Evolutionary conservation across 2,329 filamentous ascomycete genomes (phyloP), one percentile per base, ranked within the genome.

Genomic region (Pseudocercospora fijiensis): DNA sequence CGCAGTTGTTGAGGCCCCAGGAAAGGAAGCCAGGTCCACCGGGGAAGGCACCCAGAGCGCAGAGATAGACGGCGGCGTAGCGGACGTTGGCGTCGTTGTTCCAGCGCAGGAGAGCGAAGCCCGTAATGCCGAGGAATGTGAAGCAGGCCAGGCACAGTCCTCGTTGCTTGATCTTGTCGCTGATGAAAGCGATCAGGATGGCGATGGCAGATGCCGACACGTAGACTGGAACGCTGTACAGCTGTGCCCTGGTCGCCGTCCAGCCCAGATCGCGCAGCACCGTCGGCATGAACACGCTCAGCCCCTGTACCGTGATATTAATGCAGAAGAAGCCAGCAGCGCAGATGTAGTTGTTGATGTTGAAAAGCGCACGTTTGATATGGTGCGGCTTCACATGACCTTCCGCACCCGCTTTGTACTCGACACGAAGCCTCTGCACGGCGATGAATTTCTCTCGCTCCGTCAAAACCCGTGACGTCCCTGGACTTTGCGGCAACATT

Each of bases 251-350:
- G 56, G 88, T 85, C 16, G 82, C 79, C 62, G 77, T 81, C 74
- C 88, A 90, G n/a, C 85, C 83, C 4, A 91, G 82, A 5, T 88
- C 89, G 63, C 82, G 78, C 33, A 91, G 88, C 20, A 72, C 64
- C 0, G 88, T 89, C 0, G 76, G 78, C 20, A 80, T 70, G 69
- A 78, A 79, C 3, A 80, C 69, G 1, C 76, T 74, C 52, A 80
- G 75, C 20, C 75, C 77, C 67, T 80, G 79, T 10, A 87, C 84
- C 0, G 84, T 86, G 69, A 87, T 82, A 74, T 87, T 86, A 76
- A 85, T 83, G 69, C 82, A 77, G 76, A 86, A 85, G 78, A 86
- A 86, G 6, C 84, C 84, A 4, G 81, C 70, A 1, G 83, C 84
- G 71, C 84, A 86, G 45, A 85, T 82, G 70, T 84, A 83, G 76